Evolutionary conservation across 768 basidiomycete genomes (phyloP).

Genomic region (Xerocomus brunneocitrinus): DNA sequence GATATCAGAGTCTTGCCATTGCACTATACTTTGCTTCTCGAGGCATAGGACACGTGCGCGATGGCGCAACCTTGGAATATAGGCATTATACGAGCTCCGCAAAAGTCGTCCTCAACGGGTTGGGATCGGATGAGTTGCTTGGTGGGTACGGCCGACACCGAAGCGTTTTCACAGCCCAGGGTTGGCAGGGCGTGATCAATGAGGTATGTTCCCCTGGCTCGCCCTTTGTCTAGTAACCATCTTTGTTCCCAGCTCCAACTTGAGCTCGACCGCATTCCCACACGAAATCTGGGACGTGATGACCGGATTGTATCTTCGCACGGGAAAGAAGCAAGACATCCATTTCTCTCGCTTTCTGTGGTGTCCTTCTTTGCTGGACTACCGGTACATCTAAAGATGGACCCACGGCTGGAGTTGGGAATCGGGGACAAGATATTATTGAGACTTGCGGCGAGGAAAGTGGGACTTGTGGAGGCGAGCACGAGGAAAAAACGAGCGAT

Average conservation of each 20-base stretch:
- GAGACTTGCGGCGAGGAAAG: constrained; percentile 59
- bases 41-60: constrained; percentile 59
- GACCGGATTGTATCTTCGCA: constrained; percentile 90
- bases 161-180: constrained; percentile 57
- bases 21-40: constrained; percentile 93
- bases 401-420: constrained; percentile 69
- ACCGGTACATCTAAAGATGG: constrained; percentile 79
- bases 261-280: constrained; percentile 83
- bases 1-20: constrained; percentile 74
- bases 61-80: constrained; percentile 28
- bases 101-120: constrained; percentile 79
- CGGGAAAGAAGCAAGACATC: constrained; percentile 90
- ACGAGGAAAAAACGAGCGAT: constrained; percentile 85
- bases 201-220: constrained; percentile 50
- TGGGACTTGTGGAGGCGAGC: constrained; percentile 78
- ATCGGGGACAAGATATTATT: constrained; percentile 88
- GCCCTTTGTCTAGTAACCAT: background rate
- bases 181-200: constrained; percentile 74
- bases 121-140: constrained; percentile 93
- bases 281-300: constrained; percentile 88
- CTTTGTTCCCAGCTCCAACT: constrained; percentile 65
- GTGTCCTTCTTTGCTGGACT: constrained; percentile 73
- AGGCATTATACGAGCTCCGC: constrained; percentile 66
- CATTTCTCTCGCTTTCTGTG: constrained; percentile 79
- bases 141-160: constrained; percentile 93